A percentile compares a stretch with the other conserved stretches of the same genome.
phyloP scores from a whole-genome alignment of 257 asterid species.

The Thymus quinquecostatus region DNA sequence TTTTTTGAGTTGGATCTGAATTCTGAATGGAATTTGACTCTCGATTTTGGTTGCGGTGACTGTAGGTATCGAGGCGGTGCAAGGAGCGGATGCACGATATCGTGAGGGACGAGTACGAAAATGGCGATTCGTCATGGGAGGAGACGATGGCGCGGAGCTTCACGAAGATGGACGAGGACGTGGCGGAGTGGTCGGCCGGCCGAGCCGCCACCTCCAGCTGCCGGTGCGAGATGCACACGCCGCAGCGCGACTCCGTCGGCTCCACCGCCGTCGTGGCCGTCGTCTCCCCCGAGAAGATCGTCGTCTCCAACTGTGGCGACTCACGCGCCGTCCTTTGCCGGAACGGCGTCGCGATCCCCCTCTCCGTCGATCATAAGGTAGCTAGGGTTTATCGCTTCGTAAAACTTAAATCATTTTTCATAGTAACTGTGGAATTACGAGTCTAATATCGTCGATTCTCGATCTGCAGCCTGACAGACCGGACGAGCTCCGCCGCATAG shows the following conservation, averaged over 20 bases:
- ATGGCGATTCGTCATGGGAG: constrained; percentile 47
- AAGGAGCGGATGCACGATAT: constrained; percentile 89
- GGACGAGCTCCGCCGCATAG: constrained; percentile 74
- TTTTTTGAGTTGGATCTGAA: neutral
- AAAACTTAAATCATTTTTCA: neutral
- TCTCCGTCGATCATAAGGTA: constrained; percentile 88
- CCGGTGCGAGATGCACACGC: constrained; percentile 77
- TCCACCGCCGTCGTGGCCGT: constrained; percentile 90
- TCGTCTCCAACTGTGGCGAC: constrained; percentile 91
- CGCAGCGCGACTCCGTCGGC: constrained; percentile 90
- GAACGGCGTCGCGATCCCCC: constrained; percentile 74
- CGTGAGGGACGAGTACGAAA: constrained; percentile 57
- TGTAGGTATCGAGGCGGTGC: constrained; percentile 79
- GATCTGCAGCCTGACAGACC: constrained; percentile 79
- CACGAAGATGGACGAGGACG: constrained; percentile 70
- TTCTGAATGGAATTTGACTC: neutral
- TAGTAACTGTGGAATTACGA: neutral
- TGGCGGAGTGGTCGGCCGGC: constrained; percentile 40
- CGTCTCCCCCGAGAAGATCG: constrained; percentile 62
- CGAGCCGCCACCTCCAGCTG: constrained; percentile 44
- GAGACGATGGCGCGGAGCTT: constrained; percentile 57
- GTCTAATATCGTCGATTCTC: neutral
- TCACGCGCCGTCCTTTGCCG: constrained; percentile 93
- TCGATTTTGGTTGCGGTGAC: neutral
- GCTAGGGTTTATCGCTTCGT: constrained; percentile 1